Conservation (phyloP, 1,284 basidiomycete genomes). For the Vanrija sp. region DNA sequence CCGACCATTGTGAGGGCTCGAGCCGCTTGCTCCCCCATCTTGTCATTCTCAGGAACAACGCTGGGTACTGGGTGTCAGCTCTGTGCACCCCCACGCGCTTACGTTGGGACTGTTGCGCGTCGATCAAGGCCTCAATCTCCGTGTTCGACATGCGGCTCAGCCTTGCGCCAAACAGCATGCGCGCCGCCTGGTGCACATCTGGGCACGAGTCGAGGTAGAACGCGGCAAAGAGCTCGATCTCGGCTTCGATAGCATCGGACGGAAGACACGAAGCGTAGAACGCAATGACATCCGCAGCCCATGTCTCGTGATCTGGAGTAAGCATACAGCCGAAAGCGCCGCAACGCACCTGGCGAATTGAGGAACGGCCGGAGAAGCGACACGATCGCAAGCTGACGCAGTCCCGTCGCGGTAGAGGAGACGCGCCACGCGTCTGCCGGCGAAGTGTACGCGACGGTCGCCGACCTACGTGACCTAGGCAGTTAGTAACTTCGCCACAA, state of each 20-base stretch:
- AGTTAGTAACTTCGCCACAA: background rate
- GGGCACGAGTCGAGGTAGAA: constrained; percentile 68
- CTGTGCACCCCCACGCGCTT: background rate
- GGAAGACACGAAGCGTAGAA: constrained; percentile 71
- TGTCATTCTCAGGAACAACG: constrained; percentile 57
- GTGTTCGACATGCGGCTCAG: constrained; percentile 64
- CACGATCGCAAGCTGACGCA: constrained; percentile 63
- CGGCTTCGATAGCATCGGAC: constrained; percentile 60
- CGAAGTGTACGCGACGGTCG: background rate
- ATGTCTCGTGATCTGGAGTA: constrained; percentile 59
- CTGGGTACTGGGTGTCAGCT: constrained; percentile 61
- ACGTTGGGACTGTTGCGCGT: constrained; percentile 23
- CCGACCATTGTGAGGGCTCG: constrained; percentile 70
- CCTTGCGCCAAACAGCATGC: constrained; percentile 69
- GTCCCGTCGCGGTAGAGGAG: constrained; percentile 63
- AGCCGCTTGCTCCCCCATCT: constrained; percentile 57
- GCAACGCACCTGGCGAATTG: constrained; percentile 61
- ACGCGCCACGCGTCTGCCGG: constrained; percentile 57
- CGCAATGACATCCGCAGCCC: constrained; percentile 64
- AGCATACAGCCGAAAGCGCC: background rate
- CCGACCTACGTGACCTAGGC: constrained; percentile 3
- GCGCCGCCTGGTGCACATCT: constrained; percentile 69
- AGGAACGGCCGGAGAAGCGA: constrained; percentile 66
- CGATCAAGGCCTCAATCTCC: constrained; percentile 60
- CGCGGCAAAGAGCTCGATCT: constrained; percentile 64